Base-by-base conservation (phyloP, 495 filamentous ascomycete genomes). In the Penicillium paradoxum region DNA sequence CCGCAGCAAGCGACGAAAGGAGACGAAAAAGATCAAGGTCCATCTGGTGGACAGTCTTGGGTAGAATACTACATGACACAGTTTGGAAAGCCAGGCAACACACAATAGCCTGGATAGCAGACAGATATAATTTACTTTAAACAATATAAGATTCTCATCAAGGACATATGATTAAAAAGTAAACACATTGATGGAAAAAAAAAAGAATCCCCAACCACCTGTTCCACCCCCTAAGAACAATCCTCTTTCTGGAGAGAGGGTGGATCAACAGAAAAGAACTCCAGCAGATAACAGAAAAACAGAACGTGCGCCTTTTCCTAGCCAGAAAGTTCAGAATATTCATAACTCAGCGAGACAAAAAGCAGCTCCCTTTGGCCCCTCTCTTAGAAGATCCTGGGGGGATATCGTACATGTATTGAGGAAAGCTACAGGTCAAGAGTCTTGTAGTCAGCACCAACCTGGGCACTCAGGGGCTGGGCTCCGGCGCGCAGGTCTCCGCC, bases 381-480 rank as follows among this genome's bases (percentile, higher is more conserved):
- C 47, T 36, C 34, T 33, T 34, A 37, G 40, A 47, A 52, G 53
- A 60, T 53, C 51, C 46, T 56, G 50, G 40, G 45, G 38, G 38
- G 34, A 57, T 66, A 66, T 64, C 57, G 53, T 66, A 66, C 63
- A 66, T 60, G 56, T 30, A 56, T 56, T 37, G 61, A 51, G 49
- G 30, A 54, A 50, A 40, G 45, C 71, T 69, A 80, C 57, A 80
- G 64, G 43, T 78, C 76, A 58, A 77, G 62, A 32, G 64, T 69
- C 58, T 75, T 78, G 65, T 65, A 77, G 45, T 76, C 74, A 30
- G 71, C 71, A 17, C 81, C 84, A 30, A 60, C 54, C 41, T 86
- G 82, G 14, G 77, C 77, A 56, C 85, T 88, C 58, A 88, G 68
- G 2, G 87, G 89, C 58, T 87, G 80, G 41, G 83, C 76, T 32